Conservation (phyloP, 2,329 filamentous ascomycete genomes). For the Nemania serpens region DNA sequence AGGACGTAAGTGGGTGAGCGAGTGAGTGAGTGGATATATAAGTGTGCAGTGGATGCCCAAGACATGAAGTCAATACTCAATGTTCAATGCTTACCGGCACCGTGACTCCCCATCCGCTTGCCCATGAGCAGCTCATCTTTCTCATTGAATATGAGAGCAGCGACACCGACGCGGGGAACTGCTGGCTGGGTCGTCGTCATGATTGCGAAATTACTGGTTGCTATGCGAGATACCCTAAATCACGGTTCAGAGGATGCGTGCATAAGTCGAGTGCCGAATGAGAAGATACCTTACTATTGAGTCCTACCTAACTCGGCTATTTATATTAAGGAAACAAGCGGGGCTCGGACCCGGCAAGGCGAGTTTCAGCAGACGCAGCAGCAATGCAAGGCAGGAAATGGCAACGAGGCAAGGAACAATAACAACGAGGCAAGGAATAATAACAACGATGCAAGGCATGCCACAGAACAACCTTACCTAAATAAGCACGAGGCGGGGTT, state of each 20-base stretch:
- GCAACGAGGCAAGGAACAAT: too few species aligned
- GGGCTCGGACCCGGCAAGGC: too few species aligned
- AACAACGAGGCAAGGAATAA: too few species aligned
- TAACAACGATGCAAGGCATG: too few species aligned
- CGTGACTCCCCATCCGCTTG: conserved; percentile 54
- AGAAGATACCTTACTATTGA: too few species aligned
- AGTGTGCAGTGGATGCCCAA: background rate
- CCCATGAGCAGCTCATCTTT: conserved; percentile 54
- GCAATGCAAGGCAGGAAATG: too few species aligned
- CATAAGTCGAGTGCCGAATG: too few species aligned
- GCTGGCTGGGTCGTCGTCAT: conserved; percentile 32
- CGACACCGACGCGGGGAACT: conserved; percentile 54
- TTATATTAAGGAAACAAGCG: too few species aligned
- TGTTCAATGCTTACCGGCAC: conserved; percentile 48
- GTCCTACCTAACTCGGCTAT: too few species aligned
- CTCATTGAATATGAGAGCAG: conserved; percentile 50
- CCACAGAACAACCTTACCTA: background rate
- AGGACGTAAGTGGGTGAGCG: background rate
- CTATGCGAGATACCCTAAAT: background rate
- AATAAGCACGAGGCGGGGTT: background rate
- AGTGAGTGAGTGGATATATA: background rate
- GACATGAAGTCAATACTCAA: background rate
- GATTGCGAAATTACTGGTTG: background rate
- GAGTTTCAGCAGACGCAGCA: too few species aligned
- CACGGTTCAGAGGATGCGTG: too few species aligned